Percentiles rank a stretch among this genome's conserved stretches.
These are phyloP conservation scores for Tricholoma bakamatsutake DNA, from an alignment of 768 basidiomycete species.

Conservation along the genomic window DNA sequence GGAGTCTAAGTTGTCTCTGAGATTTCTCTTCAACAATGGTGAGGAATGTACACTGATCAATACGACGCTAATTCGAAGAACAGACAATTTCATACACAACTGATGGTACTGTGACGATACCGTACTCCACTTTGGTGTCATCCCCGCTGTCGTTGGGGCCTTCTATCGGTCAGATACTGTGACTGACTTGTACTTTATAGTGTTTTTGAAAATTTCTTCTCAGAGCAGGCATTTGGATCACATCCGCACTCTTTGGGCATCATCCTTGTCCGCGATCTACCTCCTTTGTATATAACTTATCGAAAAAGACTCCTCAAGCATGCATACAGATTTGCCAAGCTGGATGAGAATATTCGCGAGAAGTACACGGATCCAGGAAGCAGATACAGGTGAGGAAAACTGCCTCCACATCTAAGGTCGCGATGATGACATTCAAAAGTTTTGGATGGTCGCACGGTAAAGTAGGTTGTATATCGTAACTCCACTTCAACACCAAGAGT, in stretches of 20 bases:
- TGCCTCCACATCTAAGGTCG: not conserved
- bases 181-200: not conserved
- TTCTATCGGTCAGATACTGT: constrained; percentile 50
- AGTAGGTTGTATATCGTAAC: constrained; percentile 29
- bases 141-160: constrained; percentile 45
- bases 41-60: constrained; percentile 11
- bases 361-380: constrained; percentile 67
- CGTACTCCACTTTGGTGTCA: constrained; percentile 52
- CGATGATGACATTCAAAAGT: constrained; percentile 27
- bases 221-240: constrained; percentile 82
- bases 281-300: constrained; percentile 51
- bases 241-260: constrained; percentile 72
- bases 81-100: constrained; percentile 29
- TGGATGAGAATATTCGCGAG: constrained; percentile 64
- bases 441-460: constrained; percentile 99
- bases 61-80: constrained; percentile 13
- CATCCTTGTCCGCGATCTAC: constrained; percentile 78
- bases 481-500: not conserved
- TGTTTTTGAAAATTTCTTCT: not conserved
- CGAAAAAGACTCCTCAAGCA: constrained; percentile 71
- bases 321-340: constrained; percentile 67
- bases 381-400: constrained; percentile 59
- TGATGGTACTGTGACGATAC: constrained; percentile 54
- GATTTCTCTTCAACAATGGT: constrained; percentile 10
- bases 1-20: too few relatives aligned